Percentiles rank a stretch among this genome's conserved stretches.
Conservation (phyloP, 2,329 filamentous ascomycete species). For the Aspergillaceae sp. region DNA sequence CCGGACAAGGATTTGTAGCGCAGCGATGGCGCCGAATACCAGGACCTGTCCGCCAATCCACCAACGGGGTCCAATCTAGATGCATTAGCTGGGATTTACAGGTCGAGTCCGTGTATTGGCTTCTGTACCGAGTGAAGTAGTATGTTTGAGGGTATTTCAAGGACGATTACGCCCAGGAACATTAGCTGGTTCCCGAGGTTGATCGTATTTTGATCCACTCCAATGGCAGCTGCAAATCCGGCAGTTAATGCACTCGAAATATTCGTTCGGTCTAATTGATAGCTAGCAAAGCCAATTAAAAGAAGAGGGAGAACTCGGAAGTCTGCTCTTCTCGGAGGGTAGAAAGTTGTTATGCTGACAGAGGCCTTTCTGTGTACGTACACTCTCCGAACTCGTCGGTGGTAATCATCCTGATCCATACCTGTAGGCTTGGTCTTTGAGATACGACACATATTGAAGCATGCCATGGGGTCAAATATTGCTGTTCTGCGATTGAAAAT, state of each 20-base stretch:
- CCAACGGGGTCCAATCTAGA: conserved; percentile 35
- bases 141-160: conserved; percentile 47
- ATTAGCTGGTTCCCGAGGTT: conserved; percentile 48
- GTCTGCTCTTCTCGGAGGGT: conserved; percentile 33
- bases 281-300: conserved; percentile 43
- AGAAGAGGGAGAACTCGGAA: conserved; percentile 42
- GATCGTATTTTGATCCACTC: conserved; percentile 39
- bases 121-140: conserved; percentile 14
- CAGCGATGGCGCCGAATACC: conserved; percentile 41
- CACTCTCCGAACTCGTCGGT: background rate
- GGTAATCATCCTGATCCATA: background rate
- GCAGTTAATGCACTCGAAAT: conserved; percentile 44
- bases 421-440: background rate
- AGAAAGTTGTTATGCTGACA: background rate
- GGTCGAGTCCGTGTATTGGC: conserved; percentile 11
- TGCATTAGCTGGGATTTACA: background rate
- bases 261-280: conserved; percentile 48
- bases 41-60: conserved; percentile 45
- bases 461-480: background rate
- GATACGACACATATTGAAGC: background rate
- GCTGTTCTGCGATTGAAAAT: background rate
- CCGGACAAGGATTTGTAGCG: conserved; percentile 37
- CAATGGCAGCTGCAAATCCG: conserved; percentile 38
- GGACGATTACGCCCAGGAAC: conserved; percentile 43
- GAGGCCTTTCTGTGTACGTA: background rate